phyloP scores from a whole-genome alignment of 2,329 filamentous ascomycete genomes.

The Phaeosphaeria sp. region DNA sequence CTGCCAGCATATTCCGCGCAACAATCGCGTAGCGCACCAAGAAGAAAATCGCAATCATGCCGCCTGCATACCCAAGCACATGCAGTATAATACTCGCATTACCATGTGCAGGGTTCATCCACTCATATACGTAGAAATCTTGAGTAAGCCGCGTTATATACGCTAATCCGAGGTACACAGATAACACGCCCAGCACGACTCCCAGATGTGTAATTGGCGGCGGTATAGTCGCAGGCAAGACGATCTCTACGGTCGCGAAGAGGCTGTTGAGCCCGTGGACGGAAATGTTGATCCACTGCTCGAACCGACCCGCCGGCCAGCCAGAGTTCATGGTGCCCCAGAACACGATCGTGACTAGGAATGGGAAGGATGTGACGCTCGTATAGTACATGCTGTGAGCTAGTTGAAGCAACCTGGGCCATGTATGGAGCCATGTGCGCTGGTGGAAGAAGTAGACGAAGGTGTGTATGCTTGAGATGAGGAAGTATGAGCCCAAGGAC shows the following conservation, averaged over 20 bases:
- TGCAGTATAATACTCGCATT: constrained; percentile 27
- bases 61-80: constrained; percentile 29
- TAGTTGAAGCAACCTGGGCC: constrained; percentile 41
- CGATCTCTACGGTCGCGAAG: constrained; percentile 76
- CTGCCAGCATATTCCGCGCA: constrained; percentile 17
- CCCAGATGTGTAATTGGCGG: constrained; percentile 68
- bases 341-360: constrained; percentile 50
- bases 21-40: constrained; percentile 22
- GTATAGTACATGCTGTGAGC: constrained; percentile 46
- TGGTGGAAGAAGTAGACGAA: constrained; percentile 59
- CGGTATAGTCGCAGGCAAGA: constrained; percentile 68
- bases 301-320: constrained; percentile 51
- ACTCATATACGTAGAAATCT: constrained; percentile 76
- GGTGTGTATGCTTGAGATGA: constrained; percentile 70
- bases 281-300: constrained; percentile 66
- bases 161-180: constrained; percentile 73
- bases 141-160: constrained; percentile 73
- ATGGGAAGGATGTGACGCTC: constrained; percentile 47
- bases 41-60: constrained; percentile 25
- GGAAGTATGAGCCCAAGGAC: constrained; percentile 79
- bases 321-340: constrained; percentile 46
- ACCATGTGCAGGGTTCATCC: constrained; percentile 36
- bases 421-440: constrained; percentile 40
- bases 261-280: constrained; percentile 76
- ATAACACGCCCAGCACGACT: constrained; percentile 70